These are phyloP conservation scores for Biscutella laevigata DNA, from an alignment of 441 rosid genomes.

Conservation along the genomic window DNA sequence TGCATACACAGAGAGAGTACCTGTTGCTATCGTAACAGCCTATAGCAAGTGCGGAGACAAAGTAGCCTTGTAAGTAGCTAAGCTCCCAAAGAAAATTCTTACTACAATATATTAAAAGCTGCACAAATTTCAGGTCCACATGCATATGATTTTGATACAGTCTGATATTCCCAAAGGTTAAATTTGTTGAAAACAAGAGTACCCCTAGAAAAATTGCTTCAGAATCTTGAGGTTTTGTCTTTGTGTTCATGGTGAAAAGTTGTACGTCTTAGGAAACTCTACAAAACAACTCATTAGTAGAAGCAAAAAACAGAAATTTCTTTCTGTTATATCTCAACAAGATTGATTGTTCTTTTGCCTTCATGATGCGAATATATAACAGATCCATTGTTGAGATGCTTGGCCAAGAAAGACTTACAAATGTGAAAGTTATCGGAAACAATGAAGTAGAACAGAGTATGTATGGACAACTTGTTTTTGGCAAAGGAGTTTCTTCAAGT, in stretches of 20 bases:
- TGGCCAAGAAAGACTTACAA: slow-evolving; percentile 55
- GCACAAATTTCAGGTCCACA: not conserved
- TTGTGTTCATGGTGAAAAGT: too few relatives aligned
- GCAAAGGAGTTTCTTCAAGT: slow-evolving; percentile 50
- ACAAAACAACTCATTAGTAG: not conserved
- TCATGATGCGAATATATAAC: slow-evolving; percentile 11
- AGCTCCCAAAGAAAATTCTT: not conserved
- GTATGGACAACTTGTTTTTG: slow-evolving; percentile 68
- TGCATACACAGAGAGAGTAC: slow-evolving; percentile 48
- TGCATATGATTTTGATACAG: not conserved
- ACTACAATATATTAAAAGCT: too few relatives aligned
- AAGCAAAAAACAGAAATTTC: too few relatives aligned
- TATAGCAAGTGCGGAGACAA: slow-evolving; percentile 65
- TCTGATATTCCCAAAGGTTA: not conserved
- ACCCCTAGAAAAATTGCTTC: too few relatives aligned
- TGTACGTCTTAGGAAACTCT: not conserved
- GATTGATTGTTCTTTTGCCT: slow-evolving; percentile 6
- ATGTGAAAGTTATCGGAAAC: slow-evolving; percentile 51
- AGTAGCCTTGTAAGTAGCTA: slow-evolving; percentile 50
- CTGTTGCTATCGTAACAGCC: slow-evolving; percentile 48
- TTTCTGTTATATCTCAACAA: not conserved
- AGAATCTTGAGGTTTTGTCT: not conserved
- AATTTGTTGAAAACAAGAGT: too few relatives aligned
- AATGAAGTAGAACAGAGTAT: slow-evolving; percentile 64
- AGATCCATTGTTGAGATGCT: slow-evolving; percentile 77